Evolutionary conservation across 2,329 filamentous ascomycete species (phyloP), one percentile per base, ranked within the genome.

Genomic region (Gnomoniopsis sp.): DNA sequence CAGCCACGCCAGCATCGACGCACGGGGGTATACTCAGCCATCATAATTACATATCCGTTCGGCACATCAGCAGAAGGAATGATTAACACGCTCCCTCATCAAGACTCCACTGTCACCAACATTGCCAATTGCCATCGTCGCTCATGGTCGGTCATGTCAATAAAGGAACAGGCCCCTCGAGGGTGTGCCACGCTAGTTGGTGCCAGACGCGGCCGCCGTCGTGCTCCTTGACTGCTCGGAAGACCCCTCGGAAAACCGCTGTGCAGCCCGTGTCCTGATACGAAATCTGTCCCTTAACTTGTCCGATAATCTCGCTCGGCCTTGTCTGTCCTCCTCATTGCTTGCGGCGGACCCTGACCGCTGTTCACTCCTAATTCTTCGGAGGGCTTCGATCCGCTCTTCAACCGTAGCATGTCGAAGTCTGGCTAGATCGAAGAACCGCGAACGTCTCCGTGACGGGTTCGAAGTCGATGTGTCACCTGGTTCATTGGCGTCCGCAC

Each of bases 321-420:
- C 75, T 23, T 70, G 70, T 53, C 69, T 67, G 63, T 70, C 75
- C 58, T 71, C 72, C 1, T 62, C 54, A 34, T 23, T 58, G 10
- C 30, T 60, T 8, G 49, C 44, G 17, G 49, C 22, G 23, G 62
- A 46, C 22, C 21, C 47, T 23, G 64, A 61, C 8, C 70, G 73
- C 61, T 75, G 76, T 64, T 75, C 76, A 43, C 75, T 71, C 19
- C 77, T 72, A 49, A 79, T 75, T 54, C 79, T 78, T 38, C 85
- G 76, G 6, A 88, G 74, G 6, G 79, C 81, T 56, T 81, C 82
- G 55, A 88, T 83, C n/a, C 84, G 82, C 69, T 88, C 85, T 63
- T 86, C 82, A 3, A 79, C 75, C 0, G 83, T 75, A n/a, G 84
- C 84, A 60, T 85, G 77, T 12, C 84, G 78, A 19, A 88, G 71